phyloP scores from a whole-genome alignment of 2,329 filamentous ascomycete genomes.

The Massarina eburnea region DNA sequence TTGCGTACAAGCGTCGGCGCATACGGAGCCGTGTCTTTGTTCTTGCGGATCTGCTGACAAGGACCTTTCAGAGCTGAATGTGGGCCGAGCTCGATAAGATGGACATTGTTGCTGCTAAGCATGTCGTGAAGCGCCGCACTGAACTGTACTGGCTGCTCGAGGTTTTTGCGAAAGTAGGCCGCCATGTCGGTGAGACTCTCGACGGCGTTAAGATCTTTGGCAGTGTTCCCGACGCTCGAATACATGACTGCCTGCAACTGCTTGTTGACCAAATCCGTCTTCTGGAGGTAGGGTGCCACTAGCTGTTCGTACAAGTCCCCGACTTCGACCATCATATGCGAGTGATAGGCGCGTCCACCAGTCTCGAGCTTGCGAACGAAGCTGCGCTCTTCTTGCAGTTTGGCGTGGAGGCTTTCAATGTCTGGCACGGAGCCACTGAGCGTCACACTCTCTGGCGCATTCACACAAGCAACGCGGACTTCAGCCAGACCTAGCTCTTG shows the following conservation, averaged over 20 bases:
- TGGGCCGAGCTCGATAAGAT: conserved; percentile 7
- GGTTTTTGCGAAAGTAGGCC: conserved; percentile 1
- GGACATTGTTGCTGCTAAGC: neutral
- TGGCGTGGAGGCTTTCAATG: no score
- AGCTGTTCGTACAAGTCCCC: conserved; percentile 10
- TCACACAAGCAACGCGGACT: conserved; percentile 20
- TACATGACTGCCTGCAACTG: neutral
- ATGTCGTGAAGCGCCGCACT: neutral
- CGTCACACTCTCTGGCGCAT: conserved; percentile 27
- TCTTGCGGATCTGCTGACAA: conserved; percentile 1
- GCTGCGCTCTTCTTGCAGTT: neutral
- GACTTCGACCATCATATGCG: conserved; percentile 9
- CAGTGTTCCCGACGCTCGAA: neutral
- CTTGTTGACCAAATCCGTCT: neutral
- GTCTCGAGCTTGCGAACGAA: neutral
- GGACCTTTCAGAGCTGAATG: neutral
- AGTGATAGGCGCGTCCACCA: conserved; percentile 16
- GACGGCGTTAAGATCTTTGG: neutral
- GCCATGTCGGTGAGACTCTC: neutral
- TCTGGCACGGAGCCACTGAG: conserved; percentile 26
- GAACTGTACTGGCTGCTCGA: conserved; percentile 2
- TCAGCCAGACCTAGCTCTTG: conserved; percentile 5
- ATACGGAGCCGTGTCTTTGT: neutral
- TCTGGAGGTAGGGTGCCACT: neutral
- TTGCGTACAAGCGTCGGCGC: neutral